Evolutionary conservation across 2,329 filamentous ascomycete genomes (phyloP).

Genomic region (Fusarium irregulare): DNA sequence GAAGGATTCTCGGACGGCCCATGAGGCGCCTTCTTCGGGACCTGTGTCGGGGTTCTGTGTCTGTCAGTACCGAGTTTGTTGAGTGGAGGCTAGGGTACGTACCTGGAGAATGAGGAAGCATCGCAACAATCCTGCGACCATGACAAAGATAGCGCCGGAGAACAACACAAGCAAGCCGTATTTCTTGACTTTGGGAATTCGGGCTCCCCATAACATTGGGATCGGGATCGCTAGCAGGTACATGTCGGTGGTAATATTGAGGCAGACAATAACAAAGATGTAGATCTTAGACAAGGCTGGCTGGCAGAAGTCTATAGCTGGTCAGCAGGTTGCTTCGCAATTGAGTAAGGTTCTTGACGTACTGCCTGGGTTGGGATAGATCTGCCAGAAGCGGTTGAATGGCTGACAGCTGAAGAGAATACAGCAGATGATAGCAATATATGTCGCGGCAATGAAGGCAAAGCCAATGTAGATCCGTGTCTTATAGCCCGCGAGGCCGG

Average conservation of each 20-base stretch:
- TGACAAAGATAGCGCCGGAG: slow-evolving; percentile 55
- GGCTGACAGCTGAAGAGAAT: slow-evolving; percentile 52
- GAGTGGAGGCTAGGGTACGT: background rate
- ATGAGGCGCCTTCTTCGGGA: slow-evolving; percentile 49
- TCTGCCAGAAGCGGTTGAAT: slow-evolving; percentile 55
- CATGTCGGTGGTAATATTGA: slow-evolving; percentile 56
- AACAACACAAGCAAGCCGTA: slow-evolving; percentile 63
- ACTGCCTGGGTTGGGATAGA: slow-evolving; percentile 57
- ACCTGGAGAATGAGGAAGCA: slow-evolving; percentile 53
- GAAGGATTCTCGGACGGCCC: slow-evolving; percentile 55
- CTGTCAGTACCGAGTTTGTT: background rate
- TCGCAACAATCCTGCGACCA: slow-evolving; percentile 52
- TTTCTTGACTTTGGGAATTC: slow-evolving; percentile 62
- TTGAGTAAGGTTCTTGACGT: slow-evolving; percentile 15
- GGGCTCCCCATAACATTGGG: slow-evolving; percentile 65
- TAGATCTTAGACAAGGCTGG: slow-evolving; percentile 55
- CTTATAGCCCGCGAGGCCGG: slow-evolving; percentile 38
- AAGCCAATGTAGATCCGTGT: slow-evolving; percentile 50
- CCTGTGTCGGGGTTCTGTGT: slow-evolving; percentile 51
- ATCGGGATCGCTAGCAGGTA: slow-evolving; percentile 56
- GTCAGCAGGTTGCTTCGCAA: background rate
- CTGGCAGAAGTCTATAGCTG: slow-evolving; percentile 54
- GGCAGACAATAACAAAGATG: slow-evolving; percentile 50
- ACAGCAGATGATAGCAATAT: slow-evolving; percentile 49
- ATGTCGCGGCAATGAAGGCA: slow-evolving; percentile 48